phyloP scores from a whole-genome alignment of 306 rosid species.

The Morella rubra region DNA sequence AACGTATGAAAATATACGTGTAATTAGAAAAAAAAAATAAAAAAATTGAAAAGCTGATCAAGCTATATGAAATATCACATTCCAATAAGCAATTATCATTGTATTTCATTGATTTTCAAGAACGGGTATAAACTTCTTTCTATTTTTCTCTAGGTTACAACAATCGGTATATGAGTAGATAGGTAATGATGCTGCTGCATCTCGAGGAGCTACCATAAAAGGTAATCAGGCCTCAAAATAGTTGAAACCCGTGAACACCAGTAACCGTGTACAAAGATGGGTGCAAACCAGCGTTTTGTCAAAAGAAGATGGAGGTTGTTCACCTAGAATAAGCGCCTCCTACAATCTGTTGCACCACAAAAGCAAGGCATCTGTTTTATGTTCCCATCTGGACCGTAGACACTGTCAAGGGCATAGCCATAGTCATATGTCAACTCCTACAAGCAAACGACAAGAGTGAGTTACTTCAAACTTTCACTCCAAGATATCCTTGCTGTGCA shows the following conservation, averaged over 20 bases:
- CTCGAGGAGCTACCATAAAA: constrained; percentile 1
- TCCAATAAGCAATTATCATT: neutral
- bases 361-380: constrained; percentile 72
- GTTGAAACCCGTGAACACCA: neutral
- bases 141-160: constrained; percentile 15
- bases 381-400: constrained; percentile 71
- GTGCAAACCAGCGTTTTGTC: neutral
- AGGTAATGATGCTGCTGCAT: constrained; percentile 17
- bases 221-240: neutral
- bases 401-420: constrained; percentile 90
- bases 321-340: constrained; percentile 62
- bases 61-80: neutral
- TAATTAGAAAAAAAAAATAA: neutral
- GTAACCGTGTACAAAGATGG: neutral
- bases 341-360: constrained; percentile 90
- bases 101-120: constrained; percentile 28
- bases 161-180: constrained; percentile 3
- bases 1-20: neutral
- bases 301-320: neutral
- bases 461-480: neutral
- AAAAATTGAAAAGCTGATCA: neutral
- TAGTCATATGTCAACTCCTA: constrained; percentile 95
- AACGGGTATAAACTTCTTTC: neutral
- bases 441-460: constrained; percentile 18
- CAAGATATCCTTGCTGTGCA: neutral